Evolutionary conservation across 352 stramenopile species (phyloP).

Genomic region (Globisporangium okanoganense): DNA sequence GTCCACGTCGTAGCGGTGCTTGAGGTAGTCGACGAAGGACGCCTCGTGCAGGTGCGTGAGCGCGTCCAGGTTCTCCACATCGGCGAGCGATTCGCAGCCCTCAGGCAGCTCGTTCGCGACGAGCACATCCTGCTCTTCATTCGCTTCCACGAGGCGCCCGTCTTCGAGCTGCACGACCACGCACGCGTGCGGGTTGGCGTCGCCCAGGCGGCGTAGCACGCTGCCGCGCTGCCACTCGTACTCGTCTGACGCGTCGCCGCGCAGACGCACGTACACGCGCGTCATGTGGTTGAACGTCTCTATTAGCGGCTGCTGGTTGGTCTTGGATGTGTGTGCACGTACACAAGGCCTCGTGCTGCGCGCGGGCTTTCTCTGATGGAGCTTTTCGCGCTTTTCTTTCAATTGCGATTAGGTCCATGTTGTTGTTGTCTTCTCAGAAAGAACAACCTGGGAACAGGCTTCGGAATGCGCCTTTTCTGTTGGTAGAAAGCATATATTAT

Average conservation of each 20-base stretch:
- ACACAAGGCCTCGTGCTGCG: not conserved
- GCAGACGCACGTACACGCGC: slow-evolving; percentile 60
- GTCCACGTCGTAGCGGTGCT: slow-evolving; percentile 64
- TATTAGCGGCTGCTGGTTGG: not conserved
- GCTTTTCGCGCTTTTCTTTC: not conserved
- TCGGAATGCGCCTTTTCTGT: not conserved
- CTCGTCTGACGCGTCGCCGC: slow-evolving; percentile 16
- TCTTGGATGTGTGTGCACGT: not conserved
- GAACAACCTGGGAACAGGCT: slow-evolving; percentile 12
- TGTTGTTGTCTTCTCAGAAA: slow-evolving; percentile 7
- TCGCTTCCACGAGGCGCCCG: slow-evolving; percentile 26
- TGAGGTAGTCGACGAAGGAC: slow-evolving; percentile 76
- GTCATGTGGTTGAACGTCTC: slow-evolving; percentile 16
- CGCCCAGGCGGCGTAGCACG: slow-evolving; percentile 34
- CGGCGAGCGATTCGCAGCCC: slow-evolving; percentile 31
- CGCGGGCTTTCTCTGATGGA: not conserved
- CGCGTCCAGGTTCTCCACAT: slow-evolving; percentile 67
- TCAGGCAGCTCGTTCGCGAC: slow-evolving; percentile 40
- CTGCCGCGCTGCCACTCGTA: slow-evolving; percentile 50
- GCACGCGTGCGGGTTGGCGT: slow-evolving; percentile 8
- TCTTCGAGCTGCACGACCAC: slow-evolving; percentile 42
- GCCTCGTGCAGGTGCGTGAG: slow-evolving; percentile 79
- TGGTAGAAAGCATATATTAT: too few species aligned
- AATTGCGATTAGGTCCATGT: slow-evolving; percentile 3
- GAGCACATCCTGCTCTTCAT: slow-evolving; percentile 57